Evolutionary conservation across 2,329 filamentous ascomycete species (phyloP).

Genomic region (Ophiostoma ulmi): DNA sequence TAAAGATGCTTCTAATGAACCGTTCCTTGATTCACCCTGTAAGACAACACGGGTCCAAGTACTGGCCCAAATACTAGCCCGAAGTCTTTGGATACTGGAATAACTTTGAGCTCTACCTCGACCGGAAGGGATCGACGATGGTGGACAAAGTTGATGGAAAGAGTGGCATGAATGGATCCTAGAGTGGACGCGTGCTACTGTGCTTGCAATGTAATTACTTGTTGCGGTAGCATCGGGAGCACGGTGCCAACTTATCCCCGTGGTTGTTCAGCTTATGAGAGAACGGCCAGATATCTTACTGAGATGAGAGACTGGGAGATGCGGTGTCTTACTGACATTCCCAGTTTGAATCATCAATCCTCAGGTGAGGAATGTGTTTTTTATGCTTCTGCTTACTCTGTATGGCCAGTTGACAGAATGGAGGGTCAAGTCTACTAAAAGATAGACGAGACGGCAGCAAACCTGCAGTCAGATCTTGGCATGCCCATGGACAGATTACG

Average conservation of each 20-base stretch:
- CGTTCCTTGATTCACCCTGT: slow-evolving; percentile 15
- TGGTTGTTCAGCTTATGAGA: no score
- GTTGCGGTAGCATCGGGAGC: background rate
- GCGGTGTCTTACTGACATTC: background rate
- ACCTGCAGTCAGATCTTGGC: background rate
- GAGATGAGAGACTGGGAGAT: no score
- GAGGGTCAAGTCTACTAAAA: background rate
- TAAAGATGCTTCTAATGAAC: background rate
- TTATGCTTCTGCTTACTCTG: background rate
- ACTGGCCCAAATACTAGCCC: background rate
- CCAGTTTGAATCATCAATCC: background rate
- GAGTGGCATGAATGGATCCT: slow-evolving; percentile 10
- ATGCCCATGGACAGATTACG: slow-evolving; percentile 1
- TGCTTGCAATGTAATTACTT: background rate
- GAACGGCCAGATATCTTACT: no score
- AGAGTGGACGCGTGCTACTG: background rate
- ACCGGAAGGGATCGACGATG: background rate
- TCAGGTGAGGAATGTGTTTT: background rate
- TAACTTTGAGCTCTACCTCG: background rate
- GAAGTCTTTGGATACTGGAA: background rate
- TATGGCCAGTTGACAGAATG: no score
- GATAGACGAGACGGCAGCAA: background rate
- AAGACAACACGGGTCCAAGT: slow-evolving; percentile 5
- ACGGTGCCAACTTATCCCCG: no score
- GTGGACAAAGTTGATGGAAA: background rate